A percentile compares a stretch with the other conserved stretches of the same genome.
Evolutionary conservation across 2,329 filamentous ascomycete genomes (phyloP).

Genomic region (Parasarocladium wereldwijsianum): DNA sequence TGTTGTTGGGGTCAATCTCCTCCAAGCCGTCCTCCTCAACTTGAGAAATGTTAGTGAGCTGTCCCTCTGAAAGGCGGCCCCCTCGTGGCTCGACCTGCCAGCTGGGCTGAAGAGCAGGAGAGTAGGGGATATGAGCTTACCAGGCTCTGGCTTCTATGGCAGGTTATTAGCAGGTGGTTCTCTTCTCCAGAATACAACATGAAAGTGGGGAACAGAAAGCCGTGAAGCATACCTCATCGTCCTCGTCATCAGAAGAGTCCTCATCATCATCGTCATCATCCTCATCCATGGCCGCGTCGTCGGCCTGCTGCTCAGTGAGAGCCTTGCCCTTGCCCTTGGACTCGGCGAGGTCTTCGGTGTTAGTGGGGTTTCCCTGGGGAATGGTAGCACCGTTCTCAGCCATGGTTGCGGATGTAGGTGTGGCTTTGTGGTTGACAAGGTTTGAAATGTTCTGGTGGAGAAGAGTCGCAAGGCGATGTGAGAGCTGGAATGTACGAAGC

Average conservation of each 20-base stretch:
- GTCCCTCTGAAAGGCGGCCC: too few species aligned
- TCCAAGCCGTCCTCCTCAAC: constrained; percentile 68
- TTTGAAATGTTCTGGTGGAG: not conserved
- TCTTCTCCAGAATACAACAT: too few species aligned
- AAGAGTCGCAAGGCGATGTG: constrained; percentile 2
- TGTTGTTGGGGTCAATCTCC: constrained; percentile 83
- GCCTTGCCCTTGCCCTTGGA: constrained; percentile 85
- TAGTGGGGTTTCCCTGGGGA: constrained; percentile 29
- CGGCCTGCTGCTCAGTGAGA: constrained; percentile 29
- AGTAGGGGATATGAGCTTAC: constrained; percentile 1
- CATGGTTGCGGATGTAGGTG: constrained; percentile 20
- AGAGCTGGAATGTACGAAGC: not conserved
- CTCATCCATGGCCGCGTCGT: constrained; percentile 58
- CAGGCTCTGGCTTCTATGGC: constrained; percentile 3
- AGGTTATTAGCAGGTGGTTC: not conserved
- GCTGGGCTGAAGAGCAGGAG: not conserved
- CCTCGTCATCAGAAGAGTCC: constrained; percentile 37
- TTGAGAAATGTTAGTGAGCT: constrained; percentile 6
- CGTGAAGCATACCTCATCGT: constrained; percentile 9
- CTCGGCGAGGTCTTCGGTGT: constrained; percentile 27
- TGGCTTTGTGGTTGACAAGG: constrained; percentile 5
- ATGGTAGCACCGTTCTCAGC: constrained; percentile 34
- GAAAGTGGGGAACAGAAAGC: not conserved
- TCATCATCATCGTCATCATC: constrained; percentile 64
- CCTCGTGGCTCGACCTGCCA: too few species aligned